phyloP scores from a whole-genome alignment of 768 basidiomycete species.

The Tylopilus felleus region DNA sequence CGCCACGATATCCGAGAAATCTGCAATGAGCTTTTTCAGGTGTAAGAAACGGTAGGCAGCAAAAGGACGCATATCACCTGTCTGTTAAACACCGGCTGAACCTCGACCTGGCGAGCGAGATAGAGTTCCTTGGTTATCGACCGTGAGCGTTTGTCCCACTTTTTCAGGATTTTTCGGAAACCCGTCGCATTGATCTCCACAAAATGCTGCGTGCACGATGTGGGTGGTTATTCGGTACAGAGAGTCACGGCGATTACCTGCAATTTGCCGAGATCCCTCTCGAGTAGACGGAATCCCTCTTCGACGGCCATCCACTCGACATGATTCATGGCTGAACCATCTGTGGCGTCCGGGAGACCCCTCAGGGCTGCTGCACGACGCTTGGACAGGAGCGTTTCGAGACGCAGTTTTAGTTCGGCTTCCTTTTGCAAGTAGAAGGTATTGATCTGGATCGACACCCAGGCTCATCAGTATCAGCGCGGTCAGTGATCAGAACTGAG shows the following conservation, averaged over 20 bases:
- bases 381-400: constrained; percentile 92
- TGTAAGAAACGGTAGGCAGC: constrained; percentile 7
- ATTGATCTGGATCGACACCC: constrained; percentile 71
- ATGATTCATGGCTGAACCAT: constrained; percentile 54
- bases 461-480: constrained; percentile 1
- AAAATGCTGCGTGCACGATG: constrained; percentile 64
- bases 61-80: constrained; percentile 52
- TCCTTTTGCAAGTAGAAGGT: constrained; percentile 97
- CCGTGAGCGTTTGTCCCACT: constrained; percentile 96
- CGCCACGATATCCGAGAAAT: constrained; percentile 89
- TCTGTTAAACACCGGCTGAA: constrained; percentile 97
- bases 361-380: constrained; percentile 78
- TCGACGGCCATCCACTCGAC: constrained; percentile 96
- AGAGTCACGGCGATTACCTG: constrained; percentile 54
- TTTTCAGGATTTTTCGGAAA: constrained; percentile 96
- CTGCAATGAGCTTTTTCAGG: constrained; percentile 77
- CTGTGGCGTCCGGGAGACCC: constrained; percentile 63
- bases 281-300: constrained; percentile 92
- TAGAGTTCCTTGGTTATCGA: constrained; percentile 97
- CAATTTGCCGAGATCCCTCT: constrained; percentile 91
- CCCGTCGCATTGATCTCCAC: constrained; percentile 97
- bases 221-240: constrained; percentile 12
- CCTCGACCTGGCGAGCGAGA: constrained; percentile 92
- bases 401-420: constrained; percentile 85
- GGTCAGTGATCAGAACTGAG: constrained; percentile 2